Evolutionary conservation across 495 filamentous ascomycete species (phyloP).

Genomic region (Tirmania nivea): DNA sequence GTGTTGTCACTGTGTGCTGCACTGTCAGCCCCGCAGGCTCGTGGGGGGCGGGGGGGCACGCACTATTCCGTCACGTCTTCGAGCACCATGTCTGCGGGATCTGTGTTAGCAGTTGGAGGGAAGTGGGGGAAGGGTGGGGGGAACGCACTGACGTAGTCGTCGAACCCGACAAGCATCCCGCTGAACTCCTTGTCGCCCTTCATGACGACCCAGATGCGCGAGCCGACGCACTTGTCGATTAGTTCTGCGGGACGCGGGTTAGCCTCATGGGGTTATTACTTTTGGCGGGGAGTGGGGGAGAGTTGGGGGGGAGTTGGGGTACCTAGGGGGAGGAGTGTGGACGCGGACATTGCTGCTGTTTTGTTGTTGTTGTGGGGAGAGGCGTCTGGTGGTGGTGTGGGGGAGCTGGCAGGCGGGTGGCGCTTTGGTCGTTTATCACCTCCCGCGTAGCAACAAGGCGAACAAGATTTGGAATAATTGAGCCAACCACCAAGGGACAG

Average conservation of each 20-base stretch:
- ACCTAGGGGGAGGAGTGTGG: too few relatives aligned
- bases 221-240: conserved; percentile 96
- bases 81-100: conserved; percentile 68
- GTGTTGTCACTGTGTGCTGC: conserved; percentile 55
- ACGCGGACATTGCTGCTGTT: conserved; percentile 7
- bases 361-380: not conserved
- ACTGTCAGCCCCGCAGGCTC: too few relatives aligned
- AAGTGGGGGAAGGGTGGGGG: not conserved
- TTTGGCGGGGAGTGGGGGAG: not conserved
- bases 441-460: too few relatives aligned
- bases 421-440: too few relatives aligned
- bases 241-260: conserved; percentile 41
- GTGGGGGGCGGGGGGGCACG: too few relatives aligned
- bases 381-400: not conserved
- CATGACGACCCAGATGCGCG: conserved; percentile 97
- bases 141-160: conserved; percentile 99
- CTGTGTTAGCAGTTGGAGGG: conserved; percentile 1
- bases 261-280: not conserved
- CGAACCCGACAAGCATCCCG: conserved; percentile 81
- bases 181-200: conserved; percentile 97
- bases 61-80: conserved; percentile 98
- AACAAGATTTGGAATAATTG: too few relatives aligned
- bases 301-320: too few relatives aligned
- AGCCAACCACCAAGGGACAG: too few relatives aligned
- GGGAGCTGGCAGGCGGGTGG: not conserved